Conservation (phyloP, 495 filamentous ascomycete genomes). For the Penicillium arizonense region DNA sequence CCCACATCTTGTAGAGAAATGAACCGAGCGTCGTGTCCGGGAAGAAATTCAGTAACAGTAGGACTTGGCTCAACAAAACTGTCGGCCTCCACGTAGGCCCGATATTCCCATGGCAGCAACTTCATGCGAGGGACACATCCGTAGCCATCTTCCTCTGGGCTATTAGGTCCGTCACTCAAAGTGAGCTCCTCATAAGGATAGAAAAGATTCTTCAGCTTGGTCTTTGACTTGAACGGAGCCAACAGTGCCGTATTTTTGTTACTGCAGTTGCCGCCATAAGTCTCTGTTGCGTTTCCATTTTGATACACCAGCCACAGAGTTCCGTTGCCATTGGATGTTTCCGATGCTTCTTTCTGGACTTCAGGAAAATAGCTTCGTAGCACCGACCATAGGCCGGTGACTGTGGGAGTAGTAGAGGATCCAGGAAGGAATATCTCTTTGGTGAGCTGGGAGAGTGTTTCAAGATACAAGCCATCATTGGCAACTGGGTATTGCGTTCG, state of each 20-base stretch:
- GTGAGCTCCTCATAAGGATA: slow-evolving; percentile 51
- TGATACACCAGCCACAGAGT: slow-evolving; percentile 49
- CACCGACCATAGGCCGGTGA: slow-evolving; percentile 49
- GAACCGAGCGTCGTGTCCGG: slow-evolving; percentile 57
- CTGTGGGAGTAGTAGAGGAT: slow-evolving; percentile 39
- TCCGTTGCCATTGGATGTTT: slow-evolving; percentile 25
- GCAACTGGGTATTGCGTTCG: slow-evolving; percentile 45
- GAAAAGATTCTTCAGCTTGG: slow-evolving; percentile 48
- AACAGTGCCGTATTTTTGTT: slow-evolving; percentile 36
- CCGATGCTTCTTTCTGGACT: slow-evolving; percentile 24
- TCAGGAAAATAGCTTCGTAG: slow-evolving; percentile 44
- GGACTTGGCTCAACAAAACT: slow-evolving; percentile 48
- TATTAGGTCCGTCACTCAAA: slow-evolving; percentile 20
- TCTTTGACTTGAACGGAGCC: slow-evolving; percentile 39
- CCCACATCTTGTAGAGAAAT: slow-evolving; percentile 34
- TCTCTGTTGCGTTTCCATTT: slow-evolving; percentile 43
- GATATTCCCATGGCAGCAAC: slow-evolving; percentile 56
- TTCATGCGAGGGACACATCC: slow-evolving; percentile 49
- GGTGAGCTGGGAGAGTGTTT: slow-evolving; percentile 42
- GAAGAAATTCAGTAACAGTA: slow-evolving; percentile 56
- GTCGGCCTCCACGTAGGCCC: slow-evolving; percentile 52
- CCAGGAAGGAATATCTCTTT: slow-evolving; percentile 44
- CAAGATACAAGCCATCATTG: slow-evolving; percentile 45
- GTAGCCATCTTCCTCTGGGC: slow-evolving; percentile 1
- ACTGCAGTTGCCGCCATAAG: slow-evolving; percentile 42